phyloP scores from a whole-genome alignment of 495 filamentous ascomycete genomes.

The Aspergillus mulundensis region DNA sequence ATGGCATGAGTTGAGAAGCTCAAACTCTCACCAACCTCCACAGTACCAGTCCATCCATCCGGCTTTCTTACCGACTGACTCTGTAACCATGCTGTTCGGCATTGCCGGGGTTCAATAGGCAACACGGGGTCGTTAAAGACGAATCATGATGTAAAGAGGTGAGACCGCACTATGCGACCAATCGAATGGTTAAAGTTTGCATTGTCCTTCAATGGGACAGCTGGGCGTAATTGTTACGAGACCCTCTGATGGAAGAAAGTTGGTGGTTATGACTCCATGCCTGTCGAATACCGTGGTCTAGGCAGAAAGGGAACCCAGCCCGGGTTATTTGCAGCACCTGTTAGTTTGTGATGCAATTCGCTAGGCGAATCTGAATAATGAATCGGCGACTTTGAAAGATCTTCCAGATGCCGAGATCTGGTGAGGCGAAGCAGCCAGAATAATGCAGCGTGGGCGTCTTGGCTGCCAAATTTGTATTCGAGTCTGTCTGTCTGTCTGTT shows the following conservation, averaged over 20 bases:
- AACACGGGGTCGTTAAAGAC: not conserved
- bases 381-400: not conserved
- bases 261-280: not conserved
- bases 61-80: not conserved
- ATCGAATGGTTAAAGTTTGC: not conserved
- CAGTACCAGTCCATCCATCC: not conserved
- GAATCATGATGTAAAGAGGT: not conserved
- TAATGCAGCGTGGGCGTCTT: constrained; percentile 1
- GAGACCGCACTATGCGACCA: not conserved
- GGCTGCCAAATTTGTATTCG: not conserved
- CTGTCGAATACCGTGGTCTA: not conserved
- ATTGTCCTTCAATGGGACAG: not conserved
- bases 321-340: not conserved
- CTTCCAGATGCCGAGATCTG: not conserved
- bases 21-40: not conserved
- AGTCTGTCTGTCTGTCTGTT: not conserved
- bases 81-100: not conserved
- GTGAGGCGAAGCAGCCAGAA: not conserved
- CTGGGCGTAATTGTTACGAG: not conserved
- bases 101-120: not conserved
- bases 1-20: not conserved
- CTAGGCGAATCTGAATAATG: not conserved
- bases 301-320: not conserved
- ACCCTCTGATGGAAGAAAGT: not conserved
- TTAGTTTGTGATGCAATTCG: not conserved